Percentiles rank a stretch among this genome's conserved stretches.
Conservation (phyloP, 73 alveolate species). For the Paraurostyla sp. region DNA sequence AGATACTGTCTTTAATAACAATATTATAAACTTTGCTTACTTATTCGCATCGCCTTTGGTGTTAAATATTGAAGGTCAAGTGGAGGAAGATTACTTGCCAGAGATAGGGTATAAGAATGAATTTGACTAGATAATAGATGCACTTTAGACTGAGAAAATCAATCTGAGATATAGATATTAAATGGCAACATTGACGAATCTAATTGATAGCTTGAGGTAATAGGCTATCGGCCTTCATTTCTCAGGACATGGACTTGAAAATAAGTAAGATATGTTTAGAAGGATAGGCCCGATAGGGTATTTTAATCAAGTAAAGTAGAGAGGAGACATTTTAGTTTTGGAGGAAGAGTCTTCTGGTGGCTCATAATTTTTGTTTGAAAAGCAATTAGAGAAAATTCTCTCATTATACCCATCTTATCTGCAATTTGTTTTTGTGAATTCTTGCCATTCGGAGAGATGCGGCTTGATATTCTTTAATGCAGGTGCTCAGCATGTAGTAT, state of each 20-base stretch:
- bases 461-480: background rate
- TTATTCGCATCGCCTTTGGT: slow-evolving; percentile 24
- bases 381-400: background rate
- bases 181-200: slow-evolving; percentile 46
- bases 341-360: slow-evolving; percentile 55
- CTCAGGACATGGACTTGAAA: slow-evolving; percentile 69
- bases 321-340: slow-evolving; percentile 53
- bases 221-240: slow-evolving; percentile 61
- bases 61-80: background rate
- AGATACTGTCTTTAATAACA: too few relatives aligned
- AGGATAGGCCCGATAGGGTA: background rate
- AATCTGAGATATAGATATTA: background rate
- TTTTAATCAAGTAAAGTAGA: slow-evolving; percentile 16
- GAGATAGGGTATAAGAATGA: slow-evolving; percentile 8
- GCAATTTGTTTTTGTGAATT: background rate
- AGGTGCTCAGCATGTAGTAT: background rate
- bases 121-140: background rate
- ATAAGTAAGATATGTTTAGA: slow-evolving; percentile 3
- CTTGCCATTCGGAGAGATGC: background rate
- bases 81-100: background rate
- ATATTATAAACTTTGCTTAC: slow-evolving; percentile 13
- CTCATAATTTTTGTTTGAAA: slow-evolving; percentile 22
- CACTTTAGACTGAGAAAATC: background rate
- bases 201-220: background rate
- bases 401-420: background rate